Evolutionary conservation across 805 yeast genomes (phyloP).

Genomic region (Lipomyces japonicus): DNA sequence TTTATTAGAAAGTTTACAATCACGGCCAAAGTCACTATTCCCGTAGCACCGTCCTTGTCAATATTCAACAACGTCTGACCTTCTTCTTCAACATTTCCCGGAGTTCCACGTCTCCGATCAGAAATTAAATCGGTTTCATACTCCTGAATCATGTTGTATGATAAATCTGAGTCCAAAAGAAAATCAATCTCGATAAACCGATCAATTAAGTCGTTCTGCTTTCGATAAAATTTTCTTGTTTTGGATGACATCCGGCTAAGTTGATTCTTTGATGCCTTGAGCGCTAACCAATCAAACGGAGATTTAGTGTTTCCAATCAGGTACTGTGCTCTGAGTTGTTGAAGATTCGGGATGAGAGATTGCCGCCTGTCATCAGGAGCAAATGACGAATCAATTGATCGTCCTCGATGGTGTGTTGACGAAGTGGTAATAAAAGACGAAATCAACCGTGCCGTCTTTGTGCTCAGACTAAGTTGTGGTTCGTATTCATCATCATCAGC

Average conservation of each 20-base stretch:
- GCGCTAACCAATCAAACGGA: conserved; percentile 44
- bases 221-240: conserved; percentile 47
- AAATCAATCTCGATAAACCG: conserved; percentile 58
- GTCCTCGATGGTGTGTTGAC: conserved; percentile 14
- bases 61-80: conserved; percentile 54
- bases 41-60: conserved; percentile 43
- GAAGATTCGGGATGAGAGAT: conserved; percentile 33
- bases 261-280: conserved; percentile 32
- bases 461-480: no score
- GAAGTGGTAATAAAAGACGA: conserved; percentile 18
- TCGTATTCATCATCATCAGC: no score
- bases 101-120: conserved; percentile 40
- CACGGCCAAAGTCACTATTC: conserved; percentile 57
- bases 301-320: conserved; percentile 46
- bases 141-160: conserved; percentile 57
- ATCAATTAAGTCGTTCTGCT: conserved; percentile 59
- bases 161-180: conserved; percentile 67
- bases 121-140: conserved; percentile 39
- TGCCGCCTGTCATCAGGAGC: not conserved
- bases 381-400: conserved; percentile 5
- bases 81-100: conserved; percentile 59
- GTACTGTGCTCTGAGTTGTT: conserved; percentile 46
- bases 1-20: conserved; percentile 61
- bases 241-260: conserved; percentile 32
- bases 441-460: conserved; percentile 6